Percentiles rank a stretch among this genome's conserved stretches.
Conservation (phyloP, 2,329 filamentous ascomycete species). For the Trichoderma sp. region DNA sequence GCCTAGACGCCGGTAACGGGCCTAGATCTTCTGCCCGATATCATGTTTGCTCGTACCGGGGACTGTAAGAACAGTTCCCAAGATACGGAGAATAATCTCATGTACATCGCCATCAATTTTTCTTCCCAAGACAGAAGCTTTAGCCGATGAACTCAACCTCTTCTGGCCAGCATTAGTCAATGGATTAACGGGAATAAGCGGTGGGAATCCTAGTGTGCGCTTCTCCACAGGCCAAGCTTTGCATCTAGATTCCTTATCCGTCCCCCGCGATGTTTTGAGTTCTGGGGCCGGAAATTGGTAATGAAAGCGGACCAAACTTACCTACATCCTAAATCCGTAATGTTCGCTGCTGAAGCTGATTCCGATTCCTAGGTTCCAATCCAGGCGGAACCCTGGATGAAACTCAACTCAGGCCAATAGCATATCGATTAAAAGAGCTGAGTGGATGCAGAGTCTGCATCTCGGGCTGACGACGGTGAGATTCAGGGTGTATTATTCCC, state of each 20-base stretch:
- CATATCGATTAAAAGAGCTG: not conserved
- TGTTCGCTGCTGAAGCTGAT: not conserved
- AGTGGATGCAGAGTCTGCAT: slow-evolving; percentile 1
- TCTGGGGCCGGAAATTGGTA: not conserved
- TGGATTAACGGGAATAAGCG: slow-evolving; percentile 15
- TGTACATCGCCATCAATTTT: not conserved
- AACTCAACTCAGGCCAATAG: not conserved
- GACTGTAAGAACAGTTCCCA: not conserved
- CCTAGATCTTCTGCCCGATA: not conserved
- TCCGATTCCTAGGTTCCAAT: slow-evolving; percentile 1
- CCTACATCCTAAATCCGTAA: not conserved
- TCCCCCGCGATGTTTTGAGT: not conserved
- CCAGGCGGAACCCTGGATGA: not conserved
- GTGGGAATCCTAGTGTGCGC: not conserved
- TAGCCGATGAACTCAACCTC: not conserved
- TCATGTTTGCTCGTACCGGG: not conserved
- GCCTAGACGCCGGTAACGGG: not conserved
- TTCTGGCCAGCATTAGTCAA: not conserved
- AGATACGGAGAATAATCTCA: not conserved
- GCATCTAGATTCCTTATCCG: slow-evolving; percentile 8
- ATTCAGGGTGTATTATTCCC: slow-evolving; percentile 13
- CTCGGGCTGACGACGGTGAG: not conserved
- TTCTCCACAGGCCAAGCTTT: slow-evolving; percentile 11
- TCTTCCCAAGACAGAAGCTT: not conserved
- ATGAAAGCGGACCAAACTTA: not conserved